These are phyloP conservation scores for Esteya vermicola DNA, from an alignment of 2,329 filamentous ascomycete species.

Conservation along the genomic window DNA sequence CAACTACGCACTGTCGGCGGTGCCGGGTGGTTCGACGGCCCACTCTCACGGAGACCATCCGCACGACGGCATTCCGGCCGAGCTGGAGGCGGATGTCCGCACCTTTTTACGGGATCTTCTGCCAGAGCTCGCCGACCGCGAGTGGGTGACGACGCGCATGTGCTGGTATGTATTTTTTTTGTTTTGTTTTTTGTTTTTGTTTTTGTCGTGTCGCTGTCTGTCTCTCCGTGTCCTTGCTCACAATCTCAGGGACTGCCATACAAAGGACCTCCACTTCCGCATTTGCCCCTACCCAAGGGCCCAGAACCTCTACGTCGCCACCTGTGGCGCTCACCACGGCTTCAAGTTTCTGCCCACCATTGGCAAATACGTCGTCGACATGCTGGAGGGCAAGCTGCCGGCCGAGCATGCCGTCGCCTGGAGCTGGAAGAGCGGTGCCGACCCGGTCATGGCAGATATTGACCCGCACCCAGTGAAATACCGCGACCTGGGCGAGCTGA, in stretches of 20 bases:
- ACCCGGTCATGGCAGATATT: slow-evolving; percentile 8
- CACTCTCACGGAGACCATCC: slow-evolving; percentile 13
- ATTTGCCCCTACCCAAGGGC: slow-evolving; percentile 40
- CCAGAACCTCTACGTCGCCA: slow-evolving; percentile 44
- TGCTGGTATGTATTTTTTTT: slow-evolving; percentile 43
- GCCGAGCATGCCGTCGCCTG: slow-evolving; percentile 30
- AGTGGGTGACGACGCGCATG: slow-evolving; percentile 35
- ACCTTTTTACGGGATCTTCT: slow-evolving; percentile 33
- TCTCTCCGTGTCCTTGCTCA: not conserved
- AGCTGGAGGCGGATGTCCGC: slow-evolving; percentile 38
- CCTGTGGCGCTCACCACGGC: slow-evolving; percentile 52
- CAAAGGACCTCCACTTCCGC: slow-evolving; percentile 45
- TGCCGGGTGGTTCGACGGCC: slow-evolving; percentile 9
- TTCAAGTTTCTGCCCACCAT: slow-evolving; percentile 55
- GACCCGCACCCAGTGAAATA: slow-evolving; percentile 11
- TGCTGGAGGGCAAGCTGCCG: slow-evolving; percentile 30
- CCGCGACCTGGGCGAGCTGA: slow-evolving; percentile 11
- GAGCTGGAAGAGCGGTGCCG: slow-evolving; percentile 9
- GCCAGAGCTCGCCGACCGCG: slow-evolving; percentile 31
- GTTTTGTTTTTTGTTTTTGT: too few species aligned
- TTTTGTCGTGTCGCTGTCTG: not conserved
- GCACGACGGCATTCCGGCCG: slow-evolving; percentile 25
- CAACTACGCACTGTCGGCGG: slow-evolving; percentile 20
- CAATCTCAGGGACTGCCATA: slow-evolving; percentile 46
- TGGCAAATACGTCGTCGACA: slow-evolving; percentile 46